Evolutionary conservation across 2,329 filamentous ascomycete genomes (phyloP), one percentile per base, ranked within the genome.

Genomic region (Diaporthe caulivora): DNA sequence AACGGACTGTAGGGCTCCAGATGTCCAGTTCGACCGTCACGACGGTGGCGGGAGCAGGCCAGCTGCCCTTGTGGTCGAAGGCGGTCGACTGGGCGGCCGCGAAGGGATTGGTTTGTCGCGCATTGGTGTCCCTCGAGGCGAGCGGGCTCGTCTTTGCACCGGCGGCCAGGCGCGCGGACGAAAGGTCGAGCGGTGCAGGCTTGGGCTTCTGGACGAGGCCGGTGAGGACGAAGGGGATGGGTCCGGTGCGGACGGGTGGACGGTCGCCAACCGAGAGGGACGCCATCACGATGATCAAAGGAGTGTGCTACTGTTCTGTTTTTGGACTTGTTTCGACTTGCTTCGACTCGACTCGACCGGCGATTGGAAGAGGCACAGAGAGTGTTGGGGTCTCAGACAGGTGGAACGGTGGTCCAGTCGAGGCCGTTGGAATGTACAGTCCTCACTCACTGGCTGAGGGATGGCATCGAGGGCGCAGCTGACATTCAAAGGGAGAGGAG

Each of bases 151-250:
- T n/a, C 54, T 29, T 60, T 26, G 10, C 26, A 69, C 34, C 17
- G n/a, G 26, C 17, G 24, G 65, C 34, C 24, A 47, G 37, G 51
- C 51, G 40, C 17, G 58, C 18, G n/a, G 53, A 44, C 31, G 60
- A 70, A 31, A 62, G 21, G 34, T 71, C 57, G 55, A 62, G 55
- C 31, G 55, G 44, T 15, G 26, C 34, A 13, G 69, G 55, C 24
- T 26, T 57, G 55, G 47, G 2, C 47, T 71, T 71, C 31, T 53
- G 40, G 5, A 37, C 21, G 42, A 40, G 37, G 13, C 31, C 37
- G 29, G 44, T 49, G 26, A 72, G 60, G 1, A 70, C 40, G 47
- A 62, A 71, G 6, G 31, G 47, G 17, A 53, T 71, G 4, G 69
- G 31, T 49, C 31, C 69, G 13, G 53, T 62, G 47, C 42, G 44